Base-by-base conservation (phyloP, 2,329 filamentous ascomycete genomes). In the Colletotrichum higginsianum region DNA sequence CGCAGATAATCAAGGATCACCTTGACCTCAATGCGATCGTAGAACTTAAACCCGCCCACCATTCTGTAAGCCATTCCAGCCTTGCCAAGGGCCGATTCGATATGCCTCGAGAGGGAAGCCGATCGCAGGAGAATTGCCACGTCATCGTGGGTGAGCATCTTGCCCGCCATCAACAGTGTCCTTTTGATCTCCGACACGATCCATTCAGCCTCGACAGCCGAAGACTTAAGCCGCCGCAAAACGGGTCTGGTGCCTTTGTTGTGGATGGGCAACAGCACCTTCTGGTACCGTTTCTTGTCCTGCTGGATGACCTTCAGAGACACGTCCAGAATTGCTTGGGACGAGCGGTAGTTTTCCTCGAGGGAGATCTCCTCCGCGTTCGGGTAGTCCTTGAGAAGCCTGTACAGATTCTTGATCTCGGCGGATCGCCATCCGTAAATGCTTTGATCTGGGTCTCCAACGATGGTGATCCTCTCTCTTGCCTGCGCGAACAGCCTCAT, bases 401-500 rank as follows among this genome's bases (percentile, higher is more conserved):
- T 90, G 74, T 90, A 89, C 58, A 98, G 86, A 77, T 98, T 99
- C 79, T 92, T 92, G 75, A 96, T 94, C 80, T 99, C 96, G 12
- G 96, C 96, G 9, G 94, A 95, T 23, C 96, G 92, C 87, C 97
- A 99, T 23, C 96, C 94, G 79, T 98, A 99, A 68, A 99, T 99
- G 80, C 95, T 98, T 81, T 99, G 96, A 80, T 99, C 96, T 0
- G 96, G 96, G 79, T 99, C 96, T 44, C 96, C 96, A 5, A 99
- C 96, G 71, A 98, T 94, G 0, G 96, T 98, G 75, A 98, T 96
- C n/a, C 91, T 88, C 67, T 90, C 88, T 53, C 88, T 87, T 26
- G 86, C 84, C 72, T 94, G 90, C 2, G 95, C 94, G 77, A 99
- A 92, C 0, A 98, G 87, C 74, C 89, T 92, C 95, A 98, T 98